Percentiles rank a stretch among this genome's conserved stretches.
These are phyloP conservation scores for Apiospora hydei DNA, from an alignment of 2,329 filamentous ascomycete species.

Conservation along the genomic window DNA sequence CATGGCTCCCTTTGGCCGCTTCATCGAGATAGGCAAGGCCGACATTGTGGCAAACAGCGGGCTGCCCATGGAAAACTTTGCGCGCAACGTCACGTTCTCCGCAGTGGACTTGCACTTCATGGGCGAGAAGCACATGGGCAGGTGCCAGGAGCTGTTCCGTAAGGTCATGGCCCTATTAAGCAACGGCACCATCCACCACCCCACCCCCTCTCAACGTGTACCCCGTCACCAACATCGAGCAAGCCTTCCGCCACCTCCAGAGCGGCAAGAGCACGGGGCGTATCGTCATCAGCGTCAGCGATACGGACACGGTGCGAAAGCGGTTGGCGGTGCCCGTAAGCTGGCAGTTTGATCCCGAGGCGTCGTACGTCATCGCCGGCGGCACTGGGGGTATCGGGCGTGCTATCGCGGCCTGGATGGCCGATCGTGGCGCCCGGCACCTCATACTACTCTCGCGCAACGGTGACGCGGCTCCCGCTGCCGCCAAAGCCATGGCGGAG, in stretches of 20 bases:
- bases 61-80: background rate
- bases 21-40: conserved; percentile 29
- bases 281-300: background rate
- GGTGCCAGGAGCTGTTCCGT: no score
- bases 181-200: conserved; percentile 18
- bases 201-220: conserved; percentile 35
- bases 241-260: conserved; percentile 37
- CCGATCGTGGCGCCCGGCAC: no score
- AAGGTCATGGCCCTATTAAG: no score
- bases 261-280: conserved; percentile 13
- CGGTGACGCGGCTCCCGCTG: no score
- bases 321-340: background rate
- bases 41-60: background rate
- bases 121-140: background rate
- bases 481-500: no score
- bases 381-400: no score
- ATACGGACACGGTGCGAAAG: background rate
- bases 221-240: conserved; percentile 32
- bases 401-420: no score
- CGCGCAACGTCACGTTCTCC: background rate
- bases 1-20: no score
- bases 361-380: no score
- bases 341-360: background rate
- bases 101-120: background rate
- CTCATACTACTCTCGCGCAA: no score